These are phyloP conservation scores for Hepatocystis sp. DNA, from an alignment of 169 alveolate genomes.

Conservation along the genomic window DNA sequence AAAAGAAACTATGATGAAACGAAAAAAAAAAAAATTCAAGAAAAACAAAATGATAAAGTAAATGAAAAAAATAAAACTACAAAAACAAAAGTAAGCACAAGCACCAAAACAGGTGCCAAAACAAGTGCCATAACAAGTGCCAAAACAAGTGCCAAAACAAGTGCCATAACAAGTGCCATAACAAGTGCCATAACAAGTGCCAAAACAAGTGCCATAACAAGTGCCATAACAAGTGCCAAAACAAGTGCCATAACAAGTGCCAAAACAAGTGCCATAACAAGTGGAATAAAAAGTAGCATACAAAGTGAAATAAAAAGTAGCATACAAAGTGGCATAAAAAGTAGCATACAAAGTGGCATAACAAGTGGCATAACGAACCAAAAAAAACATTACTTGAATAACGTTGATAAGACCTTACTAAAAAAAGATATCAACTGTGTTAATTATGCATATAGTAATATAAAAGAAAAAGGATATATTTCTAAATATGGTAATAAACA, in stretches of 20 bases:
- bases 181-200: no score
- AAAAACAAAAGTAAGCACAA: no score
- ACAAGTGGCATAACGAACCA: background rate
- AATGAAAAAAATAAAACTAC: no score
- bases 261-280: background rate
- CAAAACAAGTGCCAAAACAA: no score
- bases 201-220: no score
- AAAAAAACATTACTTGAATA: conserved; percentile 5
- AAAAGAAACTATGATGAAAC: no score
- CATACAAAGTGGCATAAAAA: background rate
- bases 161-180: no score
- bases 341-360: background rate
- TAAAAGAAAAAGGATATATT: conserved; percentile 8
- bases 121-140: no score
- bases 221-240: background rate
- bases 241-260: background rate
- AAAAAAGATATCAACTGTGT: conserved; percentile 33
- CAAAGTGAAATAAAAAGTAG: background rate
- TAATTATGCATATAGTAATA: conserved; percentile 26
- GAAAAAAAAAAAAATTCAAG: no score
- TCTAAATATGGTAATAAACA: background rate
- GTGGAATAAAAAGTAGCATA: background rate
- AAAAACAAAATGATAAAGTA: no score
- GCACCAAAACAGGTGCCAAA: no score
- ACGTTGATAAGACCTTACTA: conserved; percentile 31